Evolutionary conservation across 495 filamentous ascomycete genomes (phyloP), one percentile per base, ranked within the genome.

Genomic region (Beverwykella pulmonaria): DNA sequence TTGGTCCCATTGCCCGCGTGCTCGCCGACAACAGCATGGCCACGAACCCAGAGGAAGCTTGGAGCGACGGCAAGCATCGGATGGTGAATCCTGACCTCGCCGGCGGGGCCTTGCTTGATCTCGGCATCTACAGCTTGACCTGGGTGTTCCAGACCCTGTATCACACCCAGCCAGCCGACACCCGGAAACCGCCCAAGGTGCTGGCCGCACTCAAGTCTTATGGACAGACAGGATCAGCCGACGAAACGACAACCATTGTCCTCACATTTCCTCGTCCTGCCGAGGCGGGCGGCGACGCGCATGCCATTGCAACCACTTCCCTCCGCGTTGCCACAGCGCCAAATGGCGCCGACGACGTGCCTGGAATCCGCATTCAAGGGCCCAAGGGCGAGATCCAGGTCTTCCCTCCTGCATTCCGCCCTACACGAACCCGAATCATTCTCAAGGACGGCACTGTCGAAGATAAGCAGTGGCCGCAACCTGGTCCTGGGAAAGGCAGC

Each of bases 121-220:
- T 97, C 67, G 93, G 91, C 10, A 88, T 97, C 74, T 96, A 97
- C 78, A 86, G 89, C 52, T 77, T 97, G 54, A 96, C 92, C 5
- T 98, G 93, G 94, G 82, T 94, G 62, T 97, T 94, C 84, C 92
- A 96, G 77, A 88, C 87, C 44, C 83, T 97, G 30, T 97, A 97
- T 74, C 89, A 92, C 26, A 86, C 92, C 25, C 88, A 91, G 17
- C 74, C 75, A n/a, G 69, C 75, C 22, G 53, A 67, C 0, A 70
- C 81, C 46, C 80, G 84, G 10, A 77, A 82, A 70, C 68, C 83
- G 8, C 89, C 88, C 0, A 81, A 73, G 27, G 80, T 87, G 19
- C 78, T 80, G 70, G 76, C 85, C 0, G 81, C 90, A 49, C 85
- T 97, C 52, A 86, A 88, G 67, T 88, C 88, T 58, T 94, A 94